Conservation (phyloP, 2,329 filamentous ascomycete genomes). For the Cladophialophora exuberans region DNA sequence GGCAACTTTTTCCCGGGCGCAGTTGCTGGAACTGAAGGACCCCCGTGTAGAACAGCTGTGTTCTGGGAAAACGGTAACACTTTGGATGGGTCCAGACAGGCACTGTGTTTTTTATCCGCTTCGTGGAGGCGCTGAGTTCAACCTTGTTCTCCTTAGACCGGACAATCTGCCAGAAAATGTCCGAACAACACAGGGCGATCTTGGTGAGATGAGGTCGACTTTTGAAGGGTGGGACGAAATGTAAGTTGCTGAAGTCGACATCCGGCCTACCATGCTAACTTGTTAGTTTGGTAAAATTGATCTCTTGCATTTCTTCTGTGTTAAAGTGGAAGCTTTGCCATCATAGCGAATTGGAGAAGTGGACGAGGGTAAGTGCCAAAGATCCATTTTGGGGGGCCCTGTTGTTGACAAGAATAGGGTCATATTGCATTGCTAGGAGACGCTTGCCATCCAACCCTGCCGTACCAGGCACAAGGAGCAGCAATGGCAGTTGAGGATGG, state of each 20-base stretch:
- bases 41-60: constrained; percentile 14
- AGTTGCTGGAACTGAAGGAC: constrained; percentile 12
- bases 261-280: neutral
- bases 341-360: constrained; percentile 16
- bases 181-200: constrained; percentile 52
- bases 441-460: constrained; percentile 66
- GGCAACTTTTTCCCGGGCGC: constrained; percentile 10
- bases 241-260: constrained; percentile 1
- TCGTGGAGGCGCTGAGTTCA: constrained; percentile 62
- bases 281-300: constrained; percentile 14
- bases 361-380: constrained; percentile 9
- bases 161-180: constrained; percentile 63
- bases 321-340: constrained; percentile 26
- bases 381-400: neutral
- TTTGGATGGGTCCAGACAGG: constrained; percentile 64
- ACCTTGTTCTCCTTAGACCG: constrained; percentile 67
- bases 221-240: constrained; percentile 60
- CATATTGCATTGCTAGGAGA: constrained; percentile 63
- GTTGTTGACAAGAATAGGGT: neutral
- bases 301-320: constrained; percentile 15
- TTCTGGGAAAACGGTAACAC: neutral
- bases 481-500: constrained; percentile 38
- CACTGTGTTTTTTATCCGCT: constrained; percentile 68
- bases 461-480: constrained; percentile 55
- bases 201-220: constrained; percentile 57